Evolutionary conservation across 805 yeast genomes (phyloP).

Genomic region (Cyberlindnera samutprakarnensis): DNA sequence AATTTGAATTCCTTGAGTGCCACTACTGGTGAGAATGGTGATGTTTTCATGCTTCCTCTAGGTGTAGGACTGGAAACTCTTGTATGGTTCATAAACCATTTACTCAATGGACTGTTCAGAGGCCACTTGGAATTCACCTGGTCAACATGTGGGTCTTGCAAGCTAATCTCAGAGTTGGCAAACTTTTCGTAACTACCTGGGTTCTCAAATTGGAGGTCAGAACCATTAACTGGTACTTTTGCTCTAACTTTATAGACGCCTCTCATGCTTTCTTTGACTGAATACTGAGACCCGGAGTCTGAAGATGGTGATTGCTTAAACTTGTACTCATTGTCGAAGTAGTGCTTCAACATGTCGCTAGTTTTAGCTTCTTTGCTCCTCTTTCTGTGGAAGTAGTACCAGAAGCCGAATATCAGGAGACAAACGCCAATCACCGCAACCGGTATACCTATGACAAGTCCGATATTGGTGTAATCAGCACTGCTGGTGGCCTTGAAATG

Average conservation of each 20-base stretch:
- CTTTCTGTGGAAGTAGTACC: slow-evolving; percentile 11
- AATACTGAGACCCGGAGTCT: slow-evolving; percentile 1
- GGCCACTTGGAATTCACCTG: slow-evolving; percentile 15
- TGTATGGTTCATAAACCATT: slow-evolving; percentile 20
- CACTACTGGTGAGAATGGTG: slow-evolving; percentile 18
- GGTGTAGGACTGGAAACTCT: slow-evolving; percentile 3
- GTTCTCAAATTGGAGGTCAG: neutral
- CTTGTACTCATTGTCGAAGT: slow-evolving; percentile 20
- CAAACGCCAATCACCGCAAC: slow-evolving; percentile 16
- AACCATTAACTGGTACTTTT: neutral
- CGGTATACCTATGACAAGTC: slow-evolving; percentile 21
- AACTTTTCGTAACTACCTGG: no score
- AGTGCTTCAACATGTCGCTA: slow-evolving; percentile 7
- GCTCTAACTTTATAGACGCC: slow-evolving; percentile 12
- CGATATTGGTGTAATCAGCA: slow-evolving; percentile 9
- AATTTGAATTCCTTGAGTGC: slow-evolving; percentile 20
- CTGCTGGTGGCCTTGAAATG: slow-evolving; percentile 1
- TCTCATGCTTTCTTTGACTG: slow-evolving; percentile 11
- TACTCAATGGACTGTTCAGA: slow-evolving; percentile 20
- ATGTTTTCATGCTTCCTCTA: slow-evolving; percentile 17
- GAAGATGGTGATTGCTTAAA: slow-evolving; percentile 16
- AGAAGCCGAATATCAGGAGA: slow-evolving; percentile 7
- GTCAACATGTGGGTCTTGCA: slow-evolving; percentile 12
- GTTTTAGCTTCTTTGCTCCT: slow-evolving; percentile 2
- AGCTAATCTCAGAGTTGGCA: slow-evolving; percentile 16